phyloP scores from a whole-genome alignment of 345 rosid genomes.

The Angophora floribunda region DNA sequence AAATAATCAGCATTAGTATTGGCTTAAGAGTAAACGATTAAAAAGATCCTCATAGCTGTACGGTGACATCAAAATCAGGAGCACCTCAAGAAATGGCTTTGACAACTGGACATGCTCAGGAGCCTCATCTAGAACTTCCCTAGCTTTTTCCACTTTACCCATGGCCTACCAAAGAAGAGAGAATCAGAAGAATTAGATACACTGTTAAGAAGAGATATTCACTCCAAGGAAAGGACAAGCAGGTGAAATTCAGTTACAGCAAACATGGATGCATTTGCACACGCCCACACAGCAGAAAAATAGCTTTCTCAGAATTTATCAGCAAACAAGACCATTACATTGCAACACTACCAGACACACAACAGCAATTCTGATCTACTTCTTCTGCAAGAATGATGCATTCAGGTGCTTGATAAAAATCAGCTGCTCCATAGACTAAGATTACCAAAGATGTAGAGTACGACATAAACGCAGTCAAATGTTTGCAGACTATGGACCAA shows the following conservation, averaged over 20 bases:
- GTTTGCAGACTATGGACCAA: background rate
- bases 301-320: background rate
- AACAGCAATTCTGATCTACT: background rate
- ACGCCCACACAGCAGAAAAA: background rate
- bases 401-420: background rate
- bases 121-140: constrained; percentile 59
- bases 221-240: background rate
- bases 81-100: constrained; percentile 71
- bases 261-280: background rate
- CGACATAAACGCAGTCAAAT: background rate
- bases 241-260: background rate
- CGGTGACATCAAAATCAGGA: background rate
- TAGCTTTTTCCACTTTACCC: constrained; percentile 66
- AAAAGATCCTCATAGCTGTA: background rate
- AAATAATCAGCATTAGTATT: background rate
- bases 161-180: constrained; percentile 34
- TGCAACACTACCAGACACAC: background rate
- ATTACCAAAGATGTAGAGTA: background rate
- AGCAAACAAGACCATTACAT: background rate
- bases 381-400: background rate
- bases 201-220: background rate
- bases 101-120: constrained; percentile 73
- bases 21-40: background rate
- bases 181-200: background rate
- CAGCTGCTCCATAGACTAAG: background rate